Percentiles rank a stretch among this genome's conserved stretches.
phyloP scores from a whole-genome alignment of 805 yeast genomes.

The Nakazawaea peltata region DNA sequence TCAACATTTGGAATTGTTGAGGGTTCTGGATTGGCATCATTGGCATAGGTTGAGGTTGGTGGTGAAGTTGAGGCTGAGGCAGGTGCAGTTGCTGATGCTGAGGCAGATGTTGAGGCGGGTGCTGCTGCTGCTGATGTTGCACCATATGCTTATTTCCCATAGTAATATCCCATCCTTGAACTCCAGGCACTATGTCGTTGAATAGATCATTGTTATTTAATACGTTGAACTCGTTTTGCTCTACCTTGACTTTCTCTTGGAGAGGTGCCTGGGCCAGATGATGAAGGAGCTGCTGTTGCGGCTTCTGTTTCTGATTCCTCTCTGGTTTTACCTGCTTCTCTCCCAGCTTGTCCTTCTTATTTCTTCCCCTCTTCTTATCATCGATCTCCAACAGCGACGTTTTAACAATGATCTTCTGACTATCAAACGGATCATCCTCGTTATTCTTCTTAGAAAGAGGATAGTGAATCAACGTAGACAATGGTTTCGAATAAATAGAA shows the following conservation, averaged over 20 bases:
- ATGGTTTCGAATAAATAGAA: conserved; percentile 1
- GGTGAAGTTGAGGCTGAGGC: not conserved
- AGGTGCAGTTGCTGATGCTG: not conserved
- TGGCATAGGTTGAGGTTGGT: not conserved
- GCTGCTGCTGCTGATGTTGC: not conserved
- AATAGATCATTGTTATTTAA: too few relatives aligned
- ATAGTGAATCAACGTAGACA: conserved; percentile 2
- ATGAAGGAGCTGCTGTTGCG: too few relatives aligned
- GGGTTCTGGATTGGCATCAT: not conserved
- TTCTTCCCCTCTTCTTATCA: not conserved
- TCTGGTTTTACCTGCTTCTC: not conserved
- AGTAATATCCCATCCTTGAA: too few relatives aligned
- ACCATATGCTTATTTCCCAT: too few relatives aligned
- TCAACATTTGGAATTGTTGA: too few relatives aligned
- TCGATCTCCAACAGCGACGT: not conserved
- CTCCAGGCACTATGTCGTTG: too few relatives aligned
- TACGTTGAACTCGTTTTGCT: too few relatives aligned
- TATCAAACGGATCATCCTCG: not conserved
- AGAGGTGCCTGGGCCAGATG: too few relatives aligned
- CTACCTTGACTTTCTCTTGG: too few relatives aligned
- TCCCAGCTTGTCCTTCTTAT: not conserved
- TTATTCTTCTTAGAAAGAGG: not conserved
- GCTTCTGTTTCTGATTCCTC: not conserved
- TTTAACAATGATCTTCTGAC: conserved; percentile 2
- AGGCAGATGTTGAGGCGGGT: not conserved